Evolutionary conservation across 257 asterid genomes (phyloP).

Genomic region (Jacaranda mimosifolia): DNA sequence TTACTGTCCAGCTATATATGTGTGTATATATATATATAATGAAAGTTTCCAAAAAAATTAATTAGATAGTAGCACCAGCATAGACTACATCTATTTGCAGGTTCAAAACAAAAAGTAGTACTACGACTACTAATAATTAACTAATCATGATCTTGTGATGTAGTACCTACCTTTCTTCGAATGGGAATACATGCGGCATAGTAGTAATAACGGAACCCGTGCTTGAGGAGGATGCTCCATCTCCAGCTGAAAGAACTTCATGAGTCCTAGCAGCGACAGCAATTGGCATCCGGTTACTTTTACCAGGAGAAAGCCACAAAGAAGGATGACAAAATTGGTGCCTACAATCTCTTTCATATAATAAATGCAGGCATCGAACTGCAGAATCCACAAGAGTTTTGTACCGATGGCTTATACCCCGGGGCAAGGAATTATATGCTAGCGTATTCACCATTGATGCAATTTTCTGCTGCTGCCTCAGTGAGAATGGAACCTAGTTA

Average conservation of each 20-base stretch:
- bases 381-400: conserved; percentile 80
- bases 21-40: background rate
- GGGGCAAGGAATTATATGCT: conserved; percentile 78
- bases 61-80: conserved; percentile 5
- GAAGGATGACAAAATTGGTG: conserved; percentile 87
- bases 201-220: conserved; percentile 79
- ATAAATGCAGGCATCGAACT: conserved; percentile 86
- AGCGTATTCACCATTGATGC: conserved; percentile 80
- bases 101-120: background rate
- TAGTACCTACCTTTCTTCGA: conserved; percentile 83
- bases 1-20: background rate
- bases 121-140: background rate
- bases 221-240: conserved; percentile 58
- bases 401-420: conserved; percentile 49
- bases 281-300: conserved; percentile 81
- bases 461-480: conserved; percentile 88
- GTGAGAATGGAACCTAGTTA: conserved; percentile 78
- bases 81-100: background rate
- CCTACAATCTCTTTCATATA: conserved; percentile 95
- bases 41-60: conserved; percentile 14
- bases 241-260: conserved; percentile 64
- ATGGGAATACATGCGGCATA: conserved; percentile 92
- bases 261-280: conserved; percentile 96
- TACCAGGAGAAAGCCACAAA: conserved; percentile 96
- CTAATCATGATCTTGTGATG: conserved; percentile 24